Evolutionary conservation across 2,329 filamentous ascomycete species (phyloP), one percentile per base, ranked within the genome.

Genomic region (Fonsecaea nubica): DNA sequence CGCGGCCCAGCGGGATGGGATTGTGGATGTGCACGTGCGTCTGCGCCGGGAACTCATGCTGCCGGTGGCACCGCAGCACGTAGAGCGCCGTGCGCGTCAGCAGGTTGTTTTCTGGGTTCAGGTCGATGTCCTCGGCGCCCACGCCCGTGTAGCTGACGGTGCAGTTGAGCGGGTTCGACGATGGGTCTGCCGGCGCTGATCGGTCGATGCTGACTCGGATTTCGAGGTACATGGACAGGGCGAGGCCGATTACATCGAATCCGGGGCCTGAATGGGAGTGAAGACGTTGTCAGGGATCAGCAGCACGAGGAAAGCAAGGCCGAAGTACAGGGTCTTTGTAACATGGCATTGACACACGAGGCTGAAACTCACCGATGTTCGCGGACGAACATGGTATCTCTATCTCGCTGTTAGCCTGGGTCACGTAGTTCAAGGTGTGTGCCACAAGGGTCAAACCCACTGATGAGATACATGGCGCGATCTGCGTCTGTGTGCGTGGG

Each of bases 21-120:
- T 98, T 98, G 80, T 91, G 89, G 81, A 99, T 93, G 81, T 97
- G 94, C 61, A 99, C 91, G 75, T 93, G 91, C 6, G 94, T 98
- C 80, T 92, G 89, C 62, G 83, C 80, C 45, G 95, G 94, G 80
- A 98, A 99, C 56, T 86, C 84, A 76, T 92, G 89, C 79, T 94
- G 89, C 76, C 90, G 88, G 81, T 98, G 92, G 82, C 95, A 98
- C 79, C 93, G 87, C 71, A 99, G 87, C 66, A 99, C 92, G 79
- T 99, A 98, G 58, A 98, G 86, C 55, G 95, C 94, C 63, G 95
- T 94, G 69, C 93, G 89, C 65, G 95, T 98, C 80, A 99, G 91
- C 75, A 99, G 88, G 80, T 99, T 99, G 75, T 87, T 86, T 75
- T 94, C 90, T 18, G 95, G 91, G 75, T 92, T 88, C 63, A 97